Base-by-base conservation (phyloP, 2,329 filamentous ascomycete genomes). In the Coniochaeta sp. region DNA sequence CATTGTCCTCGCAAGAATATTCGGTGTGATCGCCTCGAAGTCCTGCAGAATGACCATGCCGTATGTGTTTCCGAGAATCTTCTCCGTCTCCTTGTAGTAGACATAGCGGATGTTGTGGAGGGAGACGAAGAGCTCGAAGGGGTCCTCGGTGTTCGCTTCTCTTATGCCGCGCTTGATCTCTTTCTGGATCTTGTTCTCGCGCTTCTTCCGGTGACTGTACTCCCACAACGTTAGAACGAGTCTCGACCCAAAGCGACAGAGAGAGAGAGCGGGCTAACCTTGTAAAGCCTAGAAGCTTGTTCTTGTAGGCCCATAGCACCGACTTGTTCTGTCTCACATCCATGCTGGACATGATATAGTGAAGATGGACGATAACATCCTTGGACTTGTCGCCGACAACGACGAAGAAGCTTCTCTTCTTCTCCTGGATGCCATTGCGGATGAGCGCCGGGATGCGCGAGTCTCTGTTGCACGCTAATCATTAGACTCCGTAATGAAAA, bases 81-180 rank as follows among this genome's bases (percentile, higher is more conserved):
- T 97, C 64, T 99, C 94, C 26, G 94, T 97, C 74, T 99, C 94
- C 73, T 99, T 99, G 77, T 99, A 99, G 78, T 96, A 99, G 53
- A 94, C 90, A 80, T 99, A 99, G 69, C 94, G 88, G 67, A 99
- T 96, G 70, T 96, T 91, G 74, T 97, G 89, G 52, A 96, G 84
- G 53, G 91, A 94, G 61, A 97, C 87, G 72, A 97, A 99, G 51
- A 97, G 82, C 72, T 99, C 94, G 74, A 99, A 99, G 0, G 94
- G 88, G 66, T 99, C 94, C 66, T 95, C 90, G 51, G 84, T 81
- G 69, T 99, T 96, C 56, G 88, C 83, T 70, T 99, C 94, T 64
- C 95, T 83, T 59, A 91, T 90, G 42, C 94, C 94, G 62, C 91
- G 83, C 75, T 95, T 96, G 70, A 99, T 90, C 65, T 99, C 94